Base-by-base conservation (phyloP, 2,329 filamentous ascomycete species). In the Fusarium setosum region DNA sequence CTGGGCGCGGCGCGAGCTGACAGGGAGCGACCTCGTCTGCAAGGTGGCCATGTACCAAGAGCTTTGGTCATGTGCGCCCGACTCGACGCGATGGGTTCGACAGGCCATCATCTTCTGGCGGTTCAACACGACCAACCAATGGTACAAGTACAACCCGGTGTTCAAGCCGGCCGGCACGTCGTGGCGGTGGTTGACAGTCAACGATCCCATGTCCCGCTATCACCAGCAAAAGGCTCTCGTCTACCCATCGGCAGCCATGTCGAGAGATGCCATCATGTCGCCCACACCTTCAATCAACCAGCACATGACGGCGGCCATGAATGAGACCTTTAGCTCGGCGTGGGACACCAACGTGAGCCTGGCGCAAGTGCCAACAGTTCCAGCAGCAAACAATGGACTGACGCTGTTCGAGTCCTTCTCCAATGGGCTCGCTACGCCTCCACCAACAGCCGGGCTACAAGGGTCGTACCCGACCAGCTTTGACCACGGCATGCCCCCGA, bases 21-120 rank as follows among this genome's bases (percentile, higher is more conserved):
- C 83, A 2, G 83, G 84, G 65, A 84, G 85, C 70, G 85, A 88
- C 40, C 80, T 89, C 56, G 82, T 90, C 50, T 81, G 83, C 65
- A 84, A 85, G 73, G 86, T 90, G 42, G 86, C 86, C 73, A 90
- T 90, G 88, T 87, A 88, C 73, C 88, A 90, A 73, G 88, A 90
- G 78, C 81, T 90, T 32, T 89, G 84, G 82, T 89, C 86, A 4
- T 78, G 78, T 63, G 76, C 84, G 5, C 82, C 82, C 6, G 80
- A 81, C 57, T 78, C 76, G 15, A 73, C 72, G 42, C 74, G 79
- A 68, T 90, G 86, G 85, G 83, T 80, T 10, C 83, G 86, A n/a
- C 84, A 87, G 48, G 83, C 81, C 31, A 83, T 90, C 56, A 81
- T 90, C 54, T 81, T 90, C 34, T 90, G 88, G 88, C 87, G 86